A percentile compares a stretch with the other conserved stretches of the same genome.
phyloP scores from a whole-genome alignment of 345 rosid species.

The Syzygium grande region DNA sequence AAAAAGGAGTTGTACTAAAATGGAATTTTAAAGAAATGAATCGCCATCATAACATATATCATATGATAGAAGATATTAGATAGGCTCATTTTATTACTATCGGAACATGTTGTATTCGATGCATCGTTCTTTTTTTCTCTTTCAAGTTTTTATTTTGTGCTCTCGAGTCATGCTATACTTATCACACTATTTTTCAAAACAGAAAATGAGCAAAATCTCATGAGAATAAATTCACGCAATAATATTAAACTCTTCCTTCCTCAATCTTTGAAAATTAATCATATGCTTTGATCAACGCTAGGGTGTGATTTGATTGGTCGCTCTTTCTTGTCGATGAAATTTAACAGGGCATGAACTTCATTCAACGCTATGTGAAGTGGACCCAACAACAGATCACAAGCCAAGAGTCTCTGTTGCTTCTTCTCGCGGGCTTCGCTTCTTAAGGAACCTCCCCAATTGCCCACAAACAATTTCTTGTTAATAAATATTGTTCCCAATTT shows the following conservation, averaged over 20 bases:
- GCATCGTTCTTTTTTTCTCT: too few species aligned
- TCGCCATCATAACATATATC: neutral
- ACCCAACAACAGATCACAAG: conserved; percentile 61
- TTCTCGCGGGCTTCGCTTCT: conserved; percentile 10
- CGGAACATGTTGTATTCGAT: neutral
- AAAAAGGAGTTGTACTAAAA: neutral
- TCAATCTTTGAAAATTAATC: too few species aligned
- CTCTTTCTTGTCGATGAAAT: neutral
- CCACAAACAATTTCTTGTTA: neutral
- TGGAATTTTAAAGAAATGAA: neutral
- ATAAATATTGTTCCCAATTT: neutral
- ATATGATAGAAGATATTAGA: too few species aligned
- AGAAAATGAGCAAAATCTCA: neutral
- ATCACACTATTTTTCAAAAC: neutral
- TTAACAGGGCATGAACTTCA: conserved; percentile 5
- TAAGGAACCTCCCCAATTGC: conserved; percentile 17
- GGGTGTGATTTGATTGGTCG: neutral
- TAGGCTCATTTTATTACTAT: too few species aligned
- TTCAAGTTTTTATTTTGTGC: neutral
- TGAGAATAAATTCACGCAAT: too few species aligned
- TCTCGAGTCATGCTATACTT: neutral
- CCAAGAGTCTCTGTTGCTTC: conserved; percentile 67
- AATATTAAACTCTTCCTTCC: too few species aligned
- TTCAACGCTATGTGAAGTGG: conserved; percentile 9
- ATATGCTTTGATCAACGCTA: neutral